phyloP scores from a whole-genome alignment of 768 basidiomycete species.

The Suillus brevipes region DNA sequence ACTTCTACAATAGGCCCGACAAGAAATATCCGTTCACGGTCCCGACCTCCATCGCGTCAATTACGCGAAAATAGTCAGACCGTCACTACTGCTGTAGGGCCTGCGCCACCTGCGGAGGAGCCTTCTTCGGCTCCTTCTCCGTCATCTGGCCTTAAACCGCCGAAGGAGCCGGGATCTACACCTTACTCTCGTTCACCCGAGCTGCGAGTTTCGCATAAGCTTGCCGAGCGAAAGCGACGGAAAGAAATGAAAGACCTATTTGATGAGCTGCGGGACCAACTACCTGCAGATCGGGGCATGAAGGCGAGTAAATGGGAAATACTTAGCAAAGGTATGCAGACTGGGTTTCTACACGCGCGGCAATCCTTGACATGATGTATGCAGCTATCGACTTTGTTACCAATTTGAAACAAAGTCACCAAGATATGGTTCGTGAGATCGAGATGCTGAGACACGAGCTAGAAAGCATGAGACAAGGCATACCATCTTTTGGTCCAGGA shows the following conservation, averaged over 20 bases:
- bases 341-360: background rate
- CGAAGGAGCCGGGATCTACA: conserved; percentile 56
- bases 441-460: conserved; percentile 78
- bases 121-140: conserved; percentile 37
- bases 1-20: conserved; percentile 45
- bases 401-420: conserved; percentile 73
- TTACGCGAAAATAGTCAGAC: conserved; percentile 42
- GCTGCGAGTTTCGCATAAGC: conserved; percentile 91
- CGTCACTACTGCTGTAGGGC: conserved; percentile 35
- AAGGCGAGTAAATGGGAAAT: conserved; percentile 99
- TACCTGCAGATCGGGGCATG: conserved; percentile 91
- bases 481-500: conserved; percentile 50
- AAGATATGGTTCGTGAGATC: conserved; percentile 77
- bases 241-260: conserved; percentile 99
- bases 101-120: conserved; percentile 44
- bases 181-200: conserved; percentile 97
- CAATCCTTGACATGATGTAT: conserved; percentile 8
- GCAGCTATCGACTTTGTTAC: conserved; percentile 87
- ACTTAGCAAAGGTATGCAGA: conserved; percentile 80
- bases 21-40: conserved; percentile 62
- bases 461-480: conserved; percentile 59
- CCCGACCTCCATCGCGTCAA: conserved; percentile 71
- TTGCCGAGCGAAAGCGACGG: conserved; percentile 93
- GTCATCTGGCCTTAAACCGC: conserved; percentile 34
- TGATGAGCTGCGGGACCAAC: conserved; percentile 90